These are phyloP conservation scores for Beauveria sp. DNA, from an alignment of 2,329 filamentous ascomycete genomes.

Conservation along the genomic window DNA sequence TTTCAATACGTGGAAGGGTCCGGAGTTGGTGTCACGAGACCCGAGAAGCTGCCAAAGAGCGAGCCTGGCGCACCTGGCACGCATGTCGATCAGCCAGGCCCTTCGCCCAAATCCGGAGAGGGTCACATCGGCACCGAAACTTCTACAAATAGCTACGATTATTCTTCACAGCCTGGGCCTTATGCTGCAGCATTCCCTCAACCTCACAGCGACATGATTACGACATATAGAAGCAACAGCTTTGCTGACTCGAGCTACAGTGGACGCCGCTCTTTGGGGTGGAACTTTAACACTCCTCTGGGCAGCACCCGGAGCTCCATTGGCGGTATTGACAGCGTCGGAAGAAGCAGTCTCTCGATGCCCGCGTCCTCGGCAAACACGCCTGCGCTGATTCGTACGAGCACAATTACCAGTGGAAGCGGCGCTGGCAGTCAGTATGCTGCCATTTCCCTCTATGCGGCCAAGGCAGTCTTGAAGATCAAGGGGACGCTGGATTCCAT, in stretches of 20 bases:
- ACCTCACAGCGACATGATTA: slow-evolving; percentile 45
- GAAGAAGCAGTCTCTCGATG: slow-evolving; percentile 40
- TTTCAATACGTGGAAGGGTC: slow-evolving; percentile 46
- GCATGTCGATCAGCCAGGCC: slow-evolving; percentile 30
- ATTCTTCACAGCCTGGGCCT: slow-evolving; percentile 34
- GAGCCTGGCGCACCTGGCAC: slow-evolving; percentile 29
- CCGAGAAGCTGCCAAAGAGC: slow-evolving; percentile 28
- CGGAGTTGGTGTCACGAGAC: slow-evolving; percentile 35
- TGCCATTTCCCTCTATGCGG: slow-evolving; percentile 71
- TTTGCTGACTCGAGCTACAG: slow-evolving; percentile 43
- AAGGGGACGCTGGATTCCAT: slow-evolving; percentile 78
- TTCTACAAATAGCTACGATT: slow-evolving; percentile 38
- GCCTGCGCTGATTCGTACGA: slow-evolving; percentile 49
- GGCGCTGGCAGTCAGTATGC: slow-evolving; percentile 50
- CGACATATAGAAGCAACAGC: slow-evolving; percentile 44
- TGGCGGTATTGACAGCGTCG: slow-evolving; percentile 31
- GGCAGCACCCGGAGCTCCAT: slow-evolving; percentile 35
- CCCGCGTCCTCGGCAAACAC: slow-evolving; percentile 28
- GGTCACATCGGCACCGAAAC: slow-evolving; percentile 29
- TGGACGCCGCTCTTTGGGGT: slow-evolving; percentile 29
- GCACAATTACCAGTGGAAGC: slow-evolving; percentile 37
- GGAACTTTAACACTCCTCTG: slow-evolving; percentile 37
- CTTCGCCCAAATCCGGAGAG: slow-evolving; percentile 35
- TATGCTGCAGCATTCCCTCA: slow-evolving; percentile 33
- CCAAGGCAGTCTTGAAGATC: slow-evolving; percentile 79